Conservation (phyloP, 495 filamentous ascomycete species). For the Astrocystis sublimbata region DNA sequence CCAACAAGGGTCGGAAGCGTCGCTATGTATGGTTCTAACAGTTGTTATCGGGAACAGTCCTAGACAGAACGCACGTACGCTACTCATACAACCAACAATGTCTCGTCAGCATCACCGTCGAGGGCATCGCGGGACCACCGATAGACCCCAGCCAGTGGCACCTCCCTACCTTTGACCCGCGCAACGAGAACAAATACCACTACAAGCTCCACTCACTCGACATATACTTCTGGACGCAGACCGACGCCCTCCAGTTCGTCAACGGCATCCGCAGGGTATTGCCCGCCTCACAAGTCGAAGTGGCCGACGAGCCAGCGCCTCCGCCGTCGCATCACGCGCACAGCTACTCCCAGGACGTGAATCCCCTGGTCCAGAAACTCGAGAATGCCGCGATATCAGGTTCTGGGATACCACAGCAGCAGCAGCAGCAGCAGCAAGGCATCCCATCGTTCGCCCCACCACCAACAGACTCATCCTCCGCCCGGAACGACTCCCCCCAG, state of each 20-base stretch:
- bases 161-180: conserved; percentile 68
- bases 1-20: not conserved
- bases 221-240: conserved; percentile 83
- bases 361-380: conserved; percentile 79
- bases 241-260: conserved; percentile 74
- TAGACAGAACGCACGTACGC: conserved; percentile 63
- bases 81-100: conserved; percentile 80
- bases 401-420: conserved; percentile 40
- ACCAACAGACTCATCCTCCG: conserved; percentile 36
- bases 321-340: conserved; percentile 34
- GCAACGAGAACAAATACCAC: conserved; percentile 68
- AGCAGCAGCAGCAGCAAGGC: conserved; percentile 48
- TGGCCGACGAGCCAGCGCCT: conserved; percentile 56
- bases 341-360: conserved; percentile 54
- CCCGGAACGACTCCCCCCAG: conserved; percentile 37
- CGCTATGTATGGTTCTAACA: conserved; percentile 10
- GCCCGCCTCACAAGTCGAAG: conserved; percentile 58
- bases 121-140: conserved; percentile 47
- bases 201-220: conserved; percentile 81
- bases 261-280: conserved; percentile 63
- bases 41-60: conserved; percentile 43
- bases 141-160: conserved; percentile 67
- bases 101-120: conserved; percentile 73
- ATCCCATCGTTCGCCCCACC: conserved; percentile 42
- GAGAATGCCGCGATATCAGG: conserved; percentile 72